Percentiles rank a stretch among this genome's conserved stretches.
Evolutionary conservation across 257 asterid genomes (phyloP).

Genomic region (Thymus mandschuricus): DNA sequence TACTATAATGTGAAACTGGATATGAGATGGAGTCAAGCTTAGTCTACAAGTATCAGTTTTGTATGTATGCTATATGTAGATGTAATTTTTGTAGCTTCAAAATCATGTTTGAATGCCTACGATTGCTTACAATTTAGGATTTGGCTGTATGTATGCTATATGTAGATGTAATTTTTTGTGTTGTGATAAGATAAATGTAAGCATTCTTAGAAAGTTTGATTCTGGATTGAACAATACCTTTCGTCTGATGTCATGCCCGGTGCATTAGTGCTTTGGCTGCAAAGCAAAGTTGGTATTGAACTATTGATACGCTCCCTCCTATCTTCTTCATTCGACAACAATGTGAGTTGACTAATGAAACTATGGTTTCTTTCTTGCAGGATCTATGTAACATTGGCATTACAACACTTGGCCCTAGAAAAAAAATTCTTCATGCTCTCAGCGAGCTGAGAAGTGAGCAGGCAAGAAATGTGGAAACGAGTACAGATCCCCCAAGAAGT

Average conservation of each 20-base stretch:
- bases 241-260: not conserved
- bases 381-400: slow-evolving; percentile 81
- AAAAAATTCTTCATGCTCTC: slow-evolving; percentile 71
- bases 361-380: slow-evolving; percentile 45
- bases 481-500: slow-evolving; percentile 40
- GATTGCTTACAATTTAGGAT: not conserved
- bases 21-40: not conserved
- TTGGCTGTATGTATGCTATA: not conserved
- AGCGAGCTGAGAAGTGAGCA: slow-evolving; percentile 51
- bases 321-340: slow-evolving; percentile 9
- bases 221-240: not conserved
- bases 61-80: no score
- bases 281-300: slow-evolving; percentile 9
- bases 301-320: not conserved
- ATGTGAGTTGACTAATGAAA: slow-evolving; percentile 5
- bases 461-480: slow-evolving; percentile 42
- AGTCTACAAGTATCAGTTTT: not conserved
- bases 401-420: slow-evolving; percentile 90
- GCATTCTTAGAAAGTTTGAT: slow-evolving; percentile 15
- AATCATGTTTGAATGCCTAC: slow-evolving; percentile 2
- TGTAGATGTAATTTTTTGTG: not conserved
- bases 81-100: not conserved
- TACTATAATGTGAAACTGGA: not conserved
- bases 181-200: not conserved
- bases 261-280: slow-evolving; percentile 18